Evolutionary conservation across 176 grass and related monocot species (phyloP), one percentile per base, ranked within the genome.

Genomic region (Oryza punctata): DNA sequence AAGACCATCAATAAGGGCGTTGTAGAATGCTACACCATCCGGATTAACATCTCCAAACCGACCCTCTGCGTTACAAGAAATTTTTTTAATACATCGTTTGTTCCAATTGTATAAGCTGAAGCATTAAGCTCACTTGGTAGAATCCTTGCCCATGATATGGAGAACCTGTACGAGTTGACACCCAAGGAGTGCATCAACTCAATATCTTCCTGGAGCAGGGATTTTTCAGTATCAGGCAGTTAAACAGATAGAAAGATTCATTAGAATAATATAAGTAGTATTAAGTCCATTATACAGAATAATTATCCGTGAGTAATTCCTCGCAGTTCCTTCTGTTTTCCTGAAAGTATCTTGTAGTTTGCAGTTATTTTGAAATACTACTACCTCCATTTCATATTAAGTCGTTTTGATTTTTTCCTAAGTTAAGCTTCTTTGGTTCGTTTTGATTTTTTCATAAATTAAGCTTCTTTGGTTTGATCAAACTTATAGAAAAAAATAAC

Each of bases 161-260:
- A 96, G 86, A 96, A 96, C 30, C 94, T 73, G 75, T 96, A 96
- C 0, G 88, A 87, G 81, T 91, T 93, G 23, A 91, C 65, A 27
- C 94, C 91, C 49, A 96, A 67, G 23, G 78, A 83, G 28, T 74
- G 71, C 91, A 96, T 91, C 60, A 84, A 29, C 2, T 89, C 70
- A 6, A 93, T 87, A 76, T 93, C 94, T 61, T 93, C 87, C 94
- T 91, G 75, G 18, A 80, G 25, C 19, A 88, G 11, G 18, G 24
- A 21, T 38, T 40, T 27, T 16, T 43, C 38, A 29, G 1, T 29
- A 28, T 49, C 69, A 27, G 11, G 7, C 21, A 29, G 33, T 61
- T 61, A 28, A n/a, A 38, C 35, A 16, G 80, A 12, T 46, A 40
- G 1, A 43, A 24, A 19, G 11, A 67, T 65, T 52, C 57, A 63